These are phyloP conservation scores for Saitozyma podzolica DNA, from an alignment of 768 basidiomycete species.

Conservation along the genomic window DNA sequence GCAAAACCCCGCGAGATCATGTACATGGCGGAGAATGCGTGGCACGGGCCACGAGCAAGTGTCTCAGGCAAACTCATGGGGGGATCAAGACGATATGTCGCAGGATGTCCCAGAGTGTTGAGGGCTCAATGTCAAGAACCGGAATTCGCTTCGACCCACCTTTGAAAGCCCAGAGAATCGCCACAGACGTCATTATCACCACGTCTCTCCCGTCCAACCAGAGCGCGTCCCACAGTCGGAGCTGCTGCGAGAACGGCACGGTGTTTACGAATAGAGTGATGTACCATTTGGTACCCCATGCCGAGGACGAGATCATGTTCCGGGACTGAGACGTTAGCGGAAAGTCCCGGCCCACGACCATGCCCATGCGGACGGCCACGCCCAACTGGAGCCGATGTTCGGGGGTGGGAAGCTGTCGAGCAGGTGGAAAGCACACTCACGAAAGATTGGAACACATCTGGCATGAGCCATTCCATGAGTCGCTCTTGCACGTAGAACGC, in stretches of 20 bases:
- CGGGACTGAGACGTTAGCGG: constrained; percentile 58
- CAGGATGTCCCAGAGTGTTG: no score
- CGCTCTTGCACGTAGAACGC: constrained; percentile 95
- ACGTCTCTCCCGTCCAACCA: constrained; percentile 86
- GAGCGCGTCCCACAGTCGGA: constrained; percentile 93
- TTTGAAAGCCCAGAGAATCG: constrained; percentile 86
- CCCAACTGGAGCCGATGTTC: no score
- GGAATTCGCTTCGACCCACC: constrained; percentile 58
- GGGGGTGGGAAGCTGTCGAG: no score
- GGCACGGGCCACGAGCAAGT: no score
- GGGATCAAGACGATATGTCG: no score
- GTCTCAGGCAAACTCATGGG: no score
- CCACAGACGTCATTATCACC: constrained; percentile 78
- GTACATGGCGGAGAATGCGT: not conserved
- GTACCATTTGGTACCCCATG: constrained; percentile 99
- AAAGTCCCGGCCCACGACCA: no score
- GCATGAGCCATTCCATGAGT: constrained; percentile 82
- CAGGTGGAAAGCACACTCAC: constrained; percentile 50
- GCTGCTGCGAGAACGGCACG: constrained; percentile 90
- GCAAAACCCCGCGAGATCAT: not conserved
- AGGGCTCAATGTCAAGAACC: no score
- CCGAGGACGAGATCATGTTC: constrained; percentile 86
- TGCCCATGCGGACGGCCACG: no score
- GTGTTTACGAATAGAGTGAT: constrained; percentile 96
- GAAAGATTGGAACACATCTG: constrained; percentile 81